phyloP scores from a whole-genome alignment of 2,329 filamentous ascomycete species.

The Monascus ruber region DNA sequence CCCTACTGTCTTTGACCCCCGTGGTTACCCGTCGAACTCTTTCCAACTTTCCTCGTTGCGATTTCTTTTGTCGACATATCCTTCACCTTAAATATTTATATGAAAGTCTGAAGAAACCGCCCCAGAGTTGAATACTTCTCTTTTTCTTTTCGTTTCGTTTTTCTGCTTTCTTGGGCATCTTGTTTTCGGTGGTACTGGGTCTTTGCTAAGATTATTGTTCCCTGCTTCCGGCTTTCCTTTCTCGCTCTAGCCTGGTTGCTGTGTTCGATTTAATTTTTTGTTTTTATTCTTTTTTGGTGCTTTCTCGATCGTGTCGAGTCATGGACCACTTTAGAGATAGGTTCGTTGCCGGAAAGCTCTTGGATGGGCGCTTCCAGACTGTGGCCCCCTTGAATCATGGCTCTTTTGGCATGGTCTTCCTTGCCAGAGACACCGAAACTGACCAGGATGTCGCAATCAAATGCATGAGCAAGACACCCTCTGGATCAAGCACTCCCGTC shows the following conservation, averaged over 20 bases:
- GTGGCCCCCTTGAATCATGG: conserved; percentile 94
- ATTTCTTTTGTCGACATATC: conserved; percentile 16
- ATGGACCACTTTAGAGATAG: conserved; percentile 27
- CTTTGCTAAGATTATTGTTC: conserved; percentile 11
- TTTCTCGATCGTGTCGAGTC: not conserved
- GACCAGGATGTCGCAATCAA: conserved; percentile 85
- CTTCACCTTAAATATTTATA: conserved; percentile 16
- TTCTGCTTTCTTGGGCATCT: conserved; percentile 5
- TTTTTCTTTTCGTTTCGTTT: conserved; percentile 7
- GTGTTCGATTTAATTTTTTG: conserved; percentile 8
- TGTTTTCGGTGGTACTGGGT: conserved; percentile 11
- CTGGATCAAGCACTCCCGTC: conserved; percentile 51
- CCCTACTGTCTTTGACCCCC: conserved; percentile 21
- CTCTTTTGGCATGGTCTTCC: conserved; percentile 97
- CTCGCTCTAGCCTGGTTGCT: conserved; percentile 20
- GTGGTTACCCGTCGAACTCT: conserved; percentile 16
- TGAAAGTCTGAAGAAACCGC: conserved; percentile 14
- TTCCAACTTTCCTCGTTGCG: conserved; percentile 10
- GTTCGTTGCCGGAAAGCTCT: conserved; percentile 23
- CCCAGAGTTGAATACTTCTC: conserved; percentile 3
- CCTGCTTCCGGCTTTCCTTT: conserved; percentile 14
- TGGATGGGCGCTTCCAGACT: conserved; percentile 70
- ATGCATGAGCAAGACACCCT: conserved; percentile 75
- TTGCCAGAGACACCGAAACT: conserved; percentile 69
- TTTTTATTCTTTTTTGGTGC: conserved; percentile 8